Evolutionary conservation across 805 yeast genomes (phyloP).

Genomic region (Priceomyces medius): DNA sequence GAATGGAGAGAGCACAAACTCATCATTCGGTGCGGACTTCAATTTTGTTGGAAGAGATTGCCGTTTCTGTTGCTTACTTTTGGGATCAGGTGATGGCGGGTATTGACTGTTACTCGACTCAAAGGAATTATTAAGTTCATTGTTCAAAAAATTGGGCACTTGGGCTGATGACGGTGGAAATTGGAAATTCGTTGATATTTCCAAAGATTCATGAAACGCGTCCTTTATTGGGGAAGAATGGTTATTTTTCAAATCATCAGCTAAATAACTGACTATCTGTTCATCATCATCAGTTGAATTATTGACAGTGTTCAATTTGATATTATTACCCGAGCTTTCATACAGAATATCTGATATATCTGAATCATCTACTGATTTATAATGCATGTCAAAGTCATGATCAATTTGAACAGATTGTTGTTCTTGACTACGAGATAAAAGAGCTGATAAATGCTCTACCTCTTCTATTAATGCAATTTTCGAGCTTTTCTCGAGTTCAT

Average conservation of each 20-base stretch:
- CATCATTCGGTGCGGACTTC: constrained; percentile 23
- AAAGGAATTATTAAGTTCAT: not conserved
- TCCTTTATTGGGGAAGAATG: constrained; percentile 29
- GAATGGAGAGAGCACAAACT: constrained; percentile 43
- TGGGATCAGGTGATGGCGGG: constrained; percentile 38
- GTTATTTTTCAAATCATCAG: constrained; percentile 20
- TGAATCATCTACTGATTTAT: constrained; percentile 12
- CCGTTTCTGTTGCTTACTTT: constrained; percentile 24
- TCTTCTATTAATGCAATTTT: constrained; percentile 54
- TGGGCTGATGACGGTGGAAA: constrained; percentile 19
- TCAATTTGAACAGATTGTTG: not conserved
- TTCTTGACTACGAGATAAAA: constrained; percentile 3
- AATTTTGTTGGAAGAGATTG: constrained; percentile 36
- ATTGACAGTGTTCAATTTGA: constrained; percentile 17
- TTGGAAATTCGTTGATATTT: constrained; percentile 22
- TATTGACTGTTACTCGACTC: constrained; percentile 10
- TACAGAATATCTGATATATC: constrained; percentile 9
- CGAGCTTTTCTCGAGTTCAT: constrained; percentile 53
- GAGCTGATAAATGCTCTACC: constrained; percentile 44
- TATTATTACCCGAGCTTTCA: constrained; percentile 4
- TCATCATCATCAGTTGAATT: constrained; percentile 15
- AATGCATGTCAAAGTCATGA: constrained; percentile 9
- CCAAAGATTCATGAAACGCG: constrained; percentile 17
- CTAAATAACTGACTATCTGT: constrained; percentile 22
- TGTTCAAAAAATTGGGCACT: not conserved